Base-by-base conservation (phyloP, 257 asterid species). In the Primulina tabacum region DNA sequence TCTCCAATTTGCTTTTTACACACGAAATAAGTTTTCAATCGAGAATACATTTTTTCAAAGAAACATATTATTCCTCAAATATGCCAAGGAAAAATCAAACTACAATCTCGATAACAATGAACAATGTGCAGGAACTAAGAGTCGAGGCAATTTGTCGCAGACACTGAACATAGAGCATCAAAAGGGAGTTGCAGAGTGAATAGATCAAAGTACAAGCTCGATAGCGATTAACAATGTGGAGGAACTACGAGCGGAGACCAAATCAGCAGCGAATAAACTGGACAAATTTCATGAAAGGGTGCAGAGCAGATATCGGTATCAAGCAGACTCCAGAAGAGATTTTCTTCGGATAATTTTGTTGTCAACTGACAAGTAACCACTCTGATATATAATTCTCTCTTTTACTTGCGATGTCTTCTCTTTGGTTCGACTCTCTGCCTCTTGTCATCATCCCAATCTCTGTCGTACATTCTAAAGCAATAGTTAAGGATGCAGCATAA, bases 361-460 rank as follows among this genome's bases (percentile, higher is more conserved):
- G 24, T 21, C 24, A 21, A 21, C 24, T 21, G 24, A 21, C 24
- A 21, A 21, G 24, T 21, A n/a, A n/a, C n/a, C n/a, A n/a, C n/a
- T n/a, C n/a, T n/a, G n/a, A n/a, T n/a, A n/a, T n/a, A n/a, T n/a
- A n/a, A n/a, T 26, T 28, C 7, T 9, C 14, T 33, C 47, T 17
- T 56, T 68, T 87, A 89, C 77, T 94, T 88, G 26, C 97, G 88
- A 73, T 94, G 97, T 71, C 99, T 80, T 84, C 99, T 85, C 78
- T 94, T 94, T 6, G 86, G 86, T 75, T 93, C 98, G 57, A 82
- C 89, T 84, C 98, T 86, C 81, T 86, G 99, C 81, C 99, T 87
- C 88, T 94, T 94, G 58, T 94, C 99, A 20, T 94, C 99, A 21
- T 91, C 97, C 99, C 99, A 91, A 65, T 91, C 99, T 77, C 99